Conservation (phyloP, 2,329 filamentous ascomycete species). For the Aspergillus ustus region DNA sequence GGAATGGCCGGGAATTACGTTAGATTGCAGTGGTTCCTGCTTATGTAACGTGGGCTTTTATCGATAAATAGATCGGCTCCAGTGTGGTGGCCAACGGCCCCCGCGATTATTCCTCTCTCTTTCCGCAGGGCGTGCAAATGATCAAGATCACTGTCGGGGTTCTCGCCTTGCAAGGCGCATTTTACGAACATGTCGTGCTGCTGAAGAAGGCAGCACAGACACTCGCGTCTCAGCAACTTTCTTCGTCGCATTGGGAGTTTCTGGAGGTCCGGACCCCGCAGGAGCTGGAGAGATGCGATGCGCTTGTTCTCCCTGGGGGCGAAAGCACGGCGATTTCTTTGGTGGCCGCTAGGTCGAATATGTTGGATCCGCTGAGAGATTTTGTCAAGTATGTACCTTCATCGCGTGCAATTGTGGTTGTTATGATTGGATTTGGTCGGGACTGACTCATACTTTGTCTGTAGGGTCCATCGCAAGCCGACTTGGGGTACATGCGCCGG, state of each 20-base stretch:
- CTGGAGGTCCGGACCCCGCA: constrained; percentile 77
- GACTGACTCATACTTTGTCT: constrained; percentile 23
- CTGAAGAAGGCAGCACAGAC: constrained; percentile 69
- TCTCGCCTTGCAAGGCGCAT: constrained; percentile 86
- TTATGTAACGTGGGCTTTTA: constrained; percentile 14
- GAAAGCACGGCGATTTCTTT: constrained; percentile 94
- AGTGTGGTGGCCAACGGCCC: constrained; percentile 13
- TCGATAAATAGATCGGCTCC: neutral
- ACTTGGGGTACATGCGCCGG: constrained; percentile 97
- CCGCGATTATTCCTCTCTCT: neutral
- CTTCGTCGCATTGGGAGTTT: constrained; percentile 59
- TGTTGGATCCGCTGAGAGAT: constrained; percentile 81
- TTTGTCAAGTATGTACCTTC: constrained; percentile 78
- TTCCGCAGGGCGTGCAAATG: constrained; percentile 23
- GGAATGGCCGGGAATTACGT: too few relatives aligned
- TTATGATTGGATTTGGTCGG: constrained; percentile 15
- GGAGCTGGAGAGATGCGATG: constrained; percentile 76
- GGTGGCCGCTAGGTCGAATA: constrained; percentile 77
- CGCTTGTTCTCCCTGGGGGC: constrained; percentile 86
- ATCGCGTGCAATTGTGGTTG: neutral
- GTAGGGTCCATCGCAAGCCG: constrained; percentile 73
- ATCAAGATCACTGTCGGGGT: constrained; percentile 63
- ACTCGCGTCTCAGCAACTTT: constrained; percentile 38
- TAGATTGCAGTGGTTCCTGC: neutral
- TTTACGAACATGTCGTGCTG: constrained; percentile 82